These are phyloP conservation scores for Calonectria ilicicola DNA, from an alignment of 2,329 filamentous ascomycete genomes.

Conservation along the genomic window DNA sequence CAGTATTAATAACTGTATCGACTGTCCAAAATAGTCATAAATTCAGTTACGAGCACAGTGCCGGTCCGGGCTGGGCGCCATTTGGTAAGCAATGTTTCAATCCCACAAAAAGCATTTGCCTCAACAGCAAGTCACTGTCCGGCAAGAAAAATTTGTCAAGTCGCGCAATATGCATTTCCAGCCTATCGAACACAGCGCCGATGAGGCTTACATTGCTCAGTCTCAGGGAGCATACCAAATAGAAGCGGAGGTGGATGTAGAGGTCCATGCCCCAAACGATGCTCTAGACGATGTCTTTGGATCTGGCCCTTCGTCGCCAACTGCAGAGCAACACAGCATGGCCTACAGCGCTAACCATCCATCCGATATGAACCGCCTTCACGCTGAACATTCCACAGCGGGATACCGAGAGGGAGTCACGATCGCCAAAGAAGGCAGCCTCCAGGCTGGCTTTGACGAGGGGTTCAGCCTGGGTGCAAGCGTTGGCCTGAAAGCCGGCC, in stretches of 20 bases:
- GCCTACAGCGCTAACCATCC: slow-evolving; percentile 50
- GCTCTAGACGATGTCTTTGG: slow-evolving; percentile 54
- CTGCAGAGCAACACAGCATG: slow-evolving; percentile 19
- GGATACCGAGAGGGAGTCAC: slow-evolving; percentile 93
- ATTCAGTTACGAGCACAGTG: neutral
- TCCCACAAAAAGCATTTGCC: slow-evolving; percentile 23
- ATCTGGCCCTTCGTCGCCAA: slow-evolving; percentile 39
- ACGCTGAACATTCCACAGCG: slow-evolving; percentile 81
- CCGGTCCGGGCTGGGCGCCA: neutral
- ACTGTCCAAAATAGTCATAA: neutral
- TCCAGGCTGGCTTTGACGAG: slow-evolving; percentile 92
- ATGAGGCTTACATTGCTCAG: slow-evolving; percentile 42
- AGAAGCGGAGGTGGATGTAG: slow-evolving; percentile 21
- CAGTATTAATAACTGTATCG: neutral
- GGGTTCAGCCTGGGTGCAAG: slow-evolving; percentile 88
- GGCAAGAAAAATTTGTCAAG: neutral
- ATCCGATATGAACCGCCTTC: slow-evolving; percentile 79
- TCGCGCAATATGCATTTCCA: slow-evolving; percentile 48
- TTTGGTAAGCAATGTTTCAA: slow-evolving; percentile 17
- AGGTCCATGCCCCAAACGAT: slow-evolving; percentile 34
- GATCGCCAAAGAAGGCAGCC: slow-evolving; percentile 77
- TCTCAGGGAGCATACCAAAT: slow-evolving; percentile 29
- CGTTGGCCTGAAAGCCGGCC: slow-evolving; percentile 80
- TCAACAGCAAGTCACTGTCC: neutral
- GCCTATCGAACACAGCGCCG: slow-evolving; percentile 44